Percentiles rank a stretch among this genome's conserved stretches.
Conservation (phyloP, 345 rosid species). For the Euphorbia pulcherrima region DNA sequence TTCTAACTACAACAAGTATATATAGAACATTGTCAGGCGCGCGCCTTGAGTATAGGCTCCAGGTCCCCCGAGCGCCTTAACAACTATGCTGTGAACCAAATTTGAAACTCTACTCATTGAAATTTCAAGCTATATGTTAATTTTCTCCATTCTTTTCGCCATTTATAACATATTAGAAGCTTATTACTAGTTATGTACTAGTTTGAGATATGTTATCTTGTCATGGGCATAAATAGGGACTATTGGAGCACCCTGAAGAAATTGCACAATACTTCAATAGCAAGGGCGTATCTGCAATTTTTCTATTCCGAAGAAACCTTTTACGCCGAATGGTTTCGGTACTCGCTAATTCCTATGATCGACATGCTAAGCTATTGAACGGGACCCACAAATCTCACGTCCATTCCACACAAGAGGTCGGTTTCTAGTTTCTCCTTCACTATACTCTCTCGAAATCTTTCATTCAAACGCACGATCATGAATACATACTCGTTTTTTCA, state of each 20-base stretch:
- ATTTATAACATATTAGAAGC: no score
- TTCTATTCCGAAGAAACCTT: constrained; percentile 73
- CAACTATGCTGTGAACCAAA: no score
- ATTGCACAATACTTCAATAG: constrained; percentile 73
- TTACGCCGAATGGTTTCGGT: constrained; percentile 83
- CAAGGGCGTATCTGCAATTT: constrained; percentile 70
- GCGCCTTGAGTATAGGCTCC: no score
- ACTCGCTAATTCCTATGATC: constrained; percentile 81
- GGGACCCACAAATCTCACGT: constrained; percentile 98
- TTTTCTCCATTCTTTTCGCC: no score
- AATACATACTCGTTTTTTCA: constrained; percentile 26
- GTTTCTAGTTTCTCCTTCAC: background rate
- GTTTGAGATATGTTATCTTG: no score
- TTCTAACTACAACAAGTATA: no score
- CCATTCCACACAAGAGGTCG: constrained; percentile 84
- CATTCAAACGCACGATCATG: background rate
- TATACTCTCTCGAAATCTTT: background rate
- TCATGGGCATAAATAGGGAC: constrained; percentile 60
- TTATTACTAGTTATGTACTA: no score
- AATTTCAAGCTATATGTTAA: no score
- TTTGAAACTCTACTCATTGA: no score
- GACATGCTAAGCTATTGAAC: constrained; percentile 74
- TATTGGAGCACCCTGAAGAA: constrained; percentile 59
- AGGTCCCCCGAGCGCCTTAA: no score
- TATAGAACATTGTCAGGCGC: no score